Evolutionary conservation across 139 green algal genomes (phyloP).

Genomic region (Nannochloris sp.): DNA sequence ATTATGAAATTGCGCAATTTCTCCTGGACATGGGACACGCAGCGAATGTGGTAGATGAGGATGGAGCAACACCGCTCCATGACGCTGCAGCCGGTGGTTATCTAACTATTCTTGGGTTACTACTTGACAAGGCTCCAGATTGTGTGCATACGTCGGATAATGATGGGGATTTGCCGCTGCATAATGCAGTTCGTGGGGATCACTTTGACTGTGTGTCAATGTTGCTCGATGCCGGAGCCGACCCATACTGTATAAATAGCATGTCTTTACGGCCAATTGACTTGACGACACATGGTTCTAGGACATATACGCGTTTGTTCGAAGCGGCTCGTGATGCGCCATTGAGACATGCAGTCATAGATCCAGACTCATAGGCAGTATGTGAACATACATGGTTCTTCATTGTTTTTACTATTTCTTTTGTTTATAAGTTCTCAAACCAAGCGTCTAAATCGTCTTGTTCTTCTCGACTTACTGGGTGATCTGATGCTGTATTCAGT

Average conservation of each 20-base stretch:
- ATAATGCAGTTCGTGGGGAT: conserved; percentile 23
- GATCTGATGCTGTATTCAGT: no score
- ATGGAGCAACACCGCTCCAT: conserved; percentile 17
- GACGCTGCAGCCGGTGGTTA: conserved; percentile 26
- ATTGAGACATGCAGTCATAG: no score
- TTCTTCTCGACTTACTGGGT: no score
- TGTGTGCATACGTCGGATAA: conserved; percentile 10
- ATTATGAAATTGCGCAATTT: conserved; percentile 16
- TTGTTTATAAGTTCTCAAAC: no score
- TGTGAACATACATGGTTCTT: no score
- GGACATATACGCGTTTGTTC: not conserved
- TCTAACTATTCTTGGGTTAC: conserved; percentile 6
- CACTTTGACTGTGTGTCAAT: conserved; percentile 6
- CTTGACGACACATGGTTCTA: conserved; percentile 10
- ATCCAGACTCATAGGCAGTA: no score
- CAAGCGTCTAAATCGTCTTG: no score
- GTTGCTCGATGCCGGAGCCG: conserved; percentile 12
- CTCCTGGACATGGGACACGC: conserved; percentile 13
- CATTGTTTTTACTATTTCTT: no score
- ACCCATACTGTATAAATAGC: conserved; percentile 14
- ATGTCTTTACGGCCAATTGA: conserved; percentile 7
- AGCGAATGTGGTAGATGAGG: conserved; percentile 11
- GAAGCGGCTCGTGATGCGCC: not conserved
- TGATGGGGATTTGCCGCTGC: conserved; percentile 22
- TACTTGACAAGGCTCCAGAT: conserved; percentile 7